Evolutionary conservation across 2,329 filamentous ascomycete species (phyloP), one percentile per base, ranked within the genome.

Genomic region (Lachnellula occidentalis): DNA sequence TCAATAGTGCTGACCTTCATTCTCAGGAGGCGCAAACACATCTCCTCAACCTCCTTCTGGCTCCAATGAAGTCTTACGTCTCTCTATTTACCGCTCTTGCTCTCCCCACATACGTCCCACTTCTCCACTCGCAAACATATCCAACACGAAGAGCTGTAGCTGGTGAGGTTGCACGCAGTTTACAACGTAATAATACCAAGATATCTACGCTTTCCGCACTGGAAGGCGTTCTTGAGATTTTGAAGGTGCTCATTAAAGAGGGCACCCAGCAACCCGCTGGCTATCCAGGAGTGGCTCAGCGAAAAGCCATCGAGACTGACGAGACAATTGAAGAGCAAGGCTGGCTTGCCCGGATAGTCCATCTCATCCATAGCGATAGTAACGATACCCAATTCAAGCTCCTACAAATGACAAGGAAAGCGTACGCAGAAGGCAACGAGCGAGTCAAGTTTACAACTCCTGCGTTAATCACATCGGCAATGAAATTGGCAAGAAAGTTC

Each of bases 261-360:
- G 92, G 92, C 12, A 86, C 88, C 14, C 92, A 95, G 66, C 78
- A 86, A 51, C 84, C 89, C n/a, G 81, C 84, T 46, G 90, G 90
- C 31, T 96, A 96, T 65, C 86, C 92, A 0, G 89, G 90, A 3
- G 83, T 87, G 39, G 83, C 87, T 5, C 88, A 92, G 67, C 80
- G 90, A 59, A 85, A 90, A 58, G 82, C 83, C 19, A 76, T 81
- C 46, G 95, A 99, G 75, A 97, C 94, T 0, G 94, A 99, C 58
- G 95, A 99, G 74, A 97, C 92, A 0, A 85, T 97, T 66, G 92
- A 99, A 72, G 94, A 99, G 73, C 94, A 99, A 76, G 94, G 94
- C 50, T 96, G 91, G 91, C 78, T 99, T 51, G 94, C 94, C 36
- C 82, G 94, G 64, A 86, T 99, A 67, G 85, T 96, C 17, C 94